A percentile compares a stretch with the other conserved stretches of the same genome.
phyloP scores from a whole-genome alignment of 495 filamentous ascomycete species.

The Daldinia caldariorum region DNA sequence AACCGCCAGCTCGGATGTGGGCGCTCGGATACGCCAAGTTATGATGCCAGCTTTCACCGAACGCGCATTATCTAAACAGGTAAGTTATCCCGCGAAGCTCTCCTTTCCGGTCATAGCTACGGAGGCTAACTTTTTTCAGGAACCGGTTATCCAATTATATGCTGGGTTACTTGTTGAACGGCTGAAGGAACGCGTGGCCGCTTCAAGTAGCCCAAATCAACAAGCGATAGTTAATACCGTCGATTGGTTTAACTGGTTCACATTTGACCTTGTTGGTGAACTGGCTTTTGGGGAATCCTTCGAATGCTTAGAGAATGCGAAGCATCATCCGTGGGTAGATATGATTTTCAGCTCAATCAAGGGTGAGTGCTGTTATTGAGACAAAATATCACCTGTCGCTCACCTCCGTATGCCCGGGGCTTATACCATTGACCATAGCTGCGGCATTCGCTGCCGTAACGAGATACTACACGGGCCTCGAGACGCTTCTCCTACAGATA shows the following conservation, averaged over 20 bases:
- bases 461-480: too few relatives aligned
- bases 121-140: too few relatives aligned
- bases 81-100: neutral
- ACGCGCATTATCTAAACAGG: neutral
- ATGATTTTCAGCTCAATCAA: neutral
- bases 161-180: too few relatives aligned
- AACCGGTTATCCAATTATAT: too few relatives aligned
- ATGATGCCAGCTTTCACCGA: neutral
- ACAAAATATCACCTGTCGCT: too few relatives aligned
- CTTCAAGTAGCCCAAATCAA: neutral
- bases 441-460: too few relatives aligned
- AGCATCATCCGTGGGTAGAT: neutral
- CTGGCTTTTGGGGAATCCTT: neutral
- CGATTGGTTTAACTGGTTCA: neutral
- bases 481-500: too few relatives aligned
- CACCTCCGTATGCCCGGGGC: too few relatives aligned
- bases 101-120: too few relatives aligned
- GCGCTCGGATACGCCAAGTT: slow-evolving; percentile 1
- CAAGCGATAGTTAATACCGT: neutral
- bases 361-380: too few relatives aligned
- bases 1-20: slow-evolving; percentile 9
- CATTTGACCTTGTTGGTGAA: neutral
- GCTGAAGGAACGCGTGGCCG: too few relatives aligned
- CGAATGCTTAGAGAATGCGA: neutral
- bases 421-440: too few relatives aligned